These are phyloP conservation scores for Fomitiporia mediterranea DNA, from an alignment of 1,284 basidiomycete species.

Conservation along the genomic window DNA sequence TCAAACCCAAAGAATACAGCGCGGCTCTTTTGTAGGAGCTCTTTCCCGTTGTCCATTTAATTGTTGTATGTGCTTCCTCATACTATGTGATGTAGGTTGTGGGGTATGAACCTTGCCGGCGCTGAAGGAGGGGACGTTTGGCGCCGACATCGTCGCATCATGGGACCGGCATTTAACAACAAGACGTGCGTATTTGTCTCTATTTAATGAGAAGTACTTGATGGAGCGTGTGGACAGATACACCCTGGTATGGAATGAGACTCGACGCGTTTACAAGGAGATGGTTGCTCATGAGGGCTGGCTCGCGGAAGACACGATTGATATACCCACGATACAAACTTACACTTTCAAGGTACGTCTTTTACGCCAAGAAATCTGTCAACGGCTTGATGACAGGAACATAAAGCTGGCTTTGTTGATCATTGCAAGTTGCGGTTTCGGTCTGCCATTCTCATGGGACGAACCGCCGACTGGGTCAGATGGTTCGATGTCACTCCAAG, in stretches of 20 bases:
- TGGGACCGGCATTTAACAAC: constrained; percentile 46
- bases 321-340: constrained; percentile 36
- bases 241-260: constrained; percentile 41
- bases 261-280: constrained; percentile 38
- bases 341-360: constrained; percentile 42
- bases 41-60: not conserved
- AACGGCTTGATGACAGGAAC: not conserved
- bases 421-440: constrained; percentile 48
- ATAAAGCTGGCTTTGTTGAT: constrained; percentile 44
- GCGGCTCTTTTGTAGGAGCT: constrained; percentile 30
- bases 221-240: constrained; percentile 30
- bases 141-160: constrained; percentile 45
- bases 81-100: constrained; percentile 37
- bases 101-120: constrained; percentile 44
- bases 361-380: not conserved
- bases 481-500: constrained; percentile 40
- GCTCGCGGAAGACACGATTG: constrained; percentile 33
- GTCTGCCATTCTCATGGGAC: constrained; percentile 44
- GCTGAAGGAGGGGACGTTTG: constrained; percentile 40
- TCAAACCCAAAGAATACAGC: constrained; percentile 36
- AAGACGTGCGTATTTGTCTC: constrained; percentile 33
- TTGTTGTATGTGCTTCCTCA: not conserved
- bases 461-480: constrained; percentile 30
- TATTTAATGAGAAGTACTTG: not conserved
- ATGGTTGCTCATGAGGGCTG: constrained; percentile 43